Base-by-base conservation (phyloP, 2,329 filamentous ascomycete genomes). In the Stagonosporopsis tanaceti region DNA sequence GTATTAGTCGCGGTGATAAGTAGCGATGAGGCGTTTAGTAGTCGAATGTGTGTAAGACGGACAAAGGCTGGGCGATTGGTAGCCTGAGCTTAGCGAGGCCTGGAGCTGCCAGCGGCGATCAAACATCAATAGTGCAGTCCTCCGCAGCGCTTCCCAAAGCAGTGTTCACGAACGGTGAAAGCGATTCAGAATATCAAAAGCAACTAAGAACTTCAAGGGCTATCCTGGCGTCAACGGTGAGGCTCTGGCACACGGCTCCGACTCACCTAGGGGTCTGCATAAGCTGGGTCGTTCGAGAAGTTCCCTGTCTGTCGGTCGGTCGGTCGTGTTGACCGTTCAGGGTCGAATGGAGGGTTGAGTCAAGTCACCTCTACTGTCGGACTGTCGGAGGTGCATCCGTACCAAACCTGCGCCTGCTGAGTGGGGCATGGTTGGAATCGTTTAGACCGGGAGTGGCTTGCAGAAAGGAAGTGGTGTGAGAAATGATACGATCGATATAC, bases 391-490 rank as follows among this genome's bases (percentile, higher is more conserved):
- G 30, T 9, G 11, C 3, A 45, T 3, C 6, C 14, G 39, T 50
- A 50, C 46, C 46, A 50, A 39, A 44, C 24, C 20, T 20, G 20
- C 20, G 20, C 20, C 20, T 20, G 20, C 20, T 20, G 20, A 20
- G 20, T 20, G 20, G 20, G 20, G 20, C 20, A 20, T 20, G 20
- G 3, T 20, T 20, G 20, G 20, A 20, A 20, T 20, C 20, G 20
- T 28, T 32, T 20, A 50, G 52, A 47, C 44, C 24, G 30, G n/a
- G 9, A 6, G 24, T 45, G 20, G 52, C 52, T 48, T n/a, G 14
- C 32, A 34, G 28, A 20, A 25, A 54, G 32, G 5, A 20, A n/a
- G 30, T 20, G 39, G 12, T 20, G 37, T 28, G 38, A 37, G 34
- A n/a, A 54, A 35, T 20, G 28, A 12, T 30, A 17, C 30, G 4